Evolutionary conservation across 371 early-diverging fungal genomes (phyloP).

Genomic region (Rhizomucor miehei): DNA sequence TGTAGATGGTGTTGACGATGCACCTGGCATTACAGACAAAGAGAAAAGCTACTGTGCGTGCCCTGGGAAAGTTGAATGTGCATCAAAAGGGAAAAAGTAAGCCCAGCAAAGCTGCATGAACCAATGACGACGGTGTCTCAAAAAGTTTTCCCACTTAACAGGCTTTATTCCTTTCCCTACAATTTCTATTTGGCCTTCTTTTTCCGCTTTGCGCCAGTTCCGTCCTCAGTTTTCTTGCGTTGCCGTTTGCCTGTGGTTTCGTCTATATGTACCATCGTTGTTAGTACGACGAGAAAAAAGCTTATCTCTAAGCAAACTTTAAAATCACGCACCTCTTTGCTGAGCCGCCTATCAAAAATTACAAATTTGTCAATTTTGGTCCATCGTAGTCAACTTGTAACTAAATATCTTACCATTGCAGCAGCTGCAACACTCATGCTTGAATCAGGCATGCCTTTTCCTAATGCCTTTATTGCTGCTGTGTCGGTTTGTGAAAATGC

Average conservation of each 20-base stretch:
- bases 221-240: conserved; percentile 20
- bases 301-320: background rate
- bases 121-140: too few species aligned
- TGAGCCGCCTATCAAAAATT: background rate
- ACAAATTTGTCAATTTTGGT: background rate
- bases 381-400: too few species aligned
- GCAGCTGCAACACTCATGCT: background rate
- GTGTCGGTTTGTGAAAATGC: conserved; percentile 16
- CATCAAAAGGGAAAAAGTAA: too few species aligned
- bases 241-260: conserved; percentile 15
- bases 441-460: background rate
- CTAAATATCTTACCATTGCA: background rate
- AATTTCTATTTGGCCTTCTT: conserved; percentile 12
- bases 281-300: background rate
- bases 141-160: too few species aligned
- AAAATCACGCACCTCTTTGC: too few species aligned
- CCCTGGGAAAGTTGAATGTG: too few species aligned
- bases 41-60: too few species aligned
- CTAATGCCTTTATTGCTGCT: conserved; percentile 1
- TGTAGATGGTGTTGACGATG: too few species aligned
- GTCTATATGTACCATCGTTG: conserved; percentile 1
- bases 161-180: too few species aligned
- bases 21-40: too few species aligned
- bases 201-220: conserved; percentile 10
- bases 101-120: too few species aligned